phyloP scores from a whole-genome alignment of 2,329 filamentous ascomycete genomes.

The Colletotrichum destructivum region DNA sequence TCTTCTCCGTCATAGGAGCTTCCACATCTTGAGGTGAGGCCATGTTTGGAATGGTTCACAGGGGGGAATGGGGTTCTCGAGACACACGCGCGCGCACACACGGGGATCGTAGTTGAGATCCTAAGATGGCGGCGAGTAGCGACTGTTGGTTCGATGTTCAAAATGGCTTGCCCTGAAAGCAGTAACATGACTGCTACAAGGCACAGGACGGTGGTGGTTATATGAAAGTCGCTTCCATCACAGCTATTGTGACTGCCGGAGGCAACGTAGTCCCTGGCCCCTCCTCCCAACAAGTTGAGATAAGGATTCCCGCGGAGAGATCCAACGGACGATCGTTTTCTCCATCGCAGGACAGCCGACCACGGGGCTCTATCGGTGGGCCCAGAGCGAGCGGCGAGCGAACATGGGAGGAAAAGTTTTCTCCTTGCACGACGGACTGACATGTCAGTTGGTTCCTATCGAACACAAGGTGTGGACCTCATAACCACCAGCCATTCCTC shows the following conservation, averaged over 20 bases:
- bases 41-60: conserved; percentile 5
- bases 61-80: not conserved
- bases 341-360: conserved; percentile 19
- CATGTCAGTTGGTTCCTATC: conserved; percentile 1
- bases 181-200: not conserved
- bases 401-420: not conserved
- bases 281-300: conserved; percentile 4
- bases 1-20: conserved; percentile 25
- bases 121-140: not conserved
- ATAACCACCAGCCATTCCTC: not conserved
- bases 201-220: conserved; percentile 2
- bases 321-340: conserved; percentile 7
- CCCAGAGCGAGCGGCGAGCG: not conserved
- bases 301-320: conserved; percentile 39
- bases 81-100: too few species aligned
- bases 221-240: conserved; percentile 10
- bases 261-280: conserved; percentile 15
- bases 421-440: not conserved
- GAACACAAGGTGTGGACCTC: not conserved
- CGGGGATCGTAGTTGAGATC: not conserved
- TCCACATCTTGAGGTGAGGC: conserved; percentile 13
- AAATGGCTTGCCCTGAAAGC: not conserved
- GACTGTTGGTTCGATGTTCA: too few species aligned
- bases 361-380: conserved; percentile 11
- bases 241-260: not conserved